phyloP scores from a whole-genome alignment of 306 rosid species.

The Begonia peltatifolia region DNA sequence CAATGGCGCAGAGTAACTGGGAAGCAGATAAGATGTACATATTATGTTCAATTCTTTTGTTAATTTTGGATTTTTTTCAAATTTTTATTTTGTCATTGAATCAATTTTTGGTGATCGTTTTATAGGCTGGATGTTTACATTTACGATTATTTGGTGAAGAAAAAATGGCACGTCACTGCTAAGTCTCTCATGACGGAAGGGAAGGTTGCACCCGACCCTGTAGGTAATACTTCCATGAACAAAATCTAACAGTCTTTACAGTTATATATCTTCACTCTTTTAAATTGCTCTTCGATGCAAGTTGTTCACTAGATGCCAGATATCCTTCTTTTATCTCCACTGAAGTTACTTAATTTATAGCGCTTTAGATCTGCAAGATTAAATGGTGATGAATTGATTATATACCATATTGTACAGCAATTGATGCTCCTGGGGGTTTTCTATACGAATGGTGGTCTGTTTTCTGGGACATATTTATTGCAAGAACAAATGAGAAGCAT shows the following conservation, averaged over 20 bases:
- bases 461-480: conserved; percentile 88
- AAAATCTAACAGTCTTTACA: neutral
- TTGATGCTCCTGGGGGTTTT: conserved; percentile 97
- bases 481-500: conserved; percentile 88
- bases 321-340: neutral
- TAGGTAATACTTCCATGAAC: conserved; percentile 39
- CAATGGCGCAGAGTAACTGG: conserved; percentile 92
- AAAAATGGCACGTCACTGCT: conserved; percentile 79
- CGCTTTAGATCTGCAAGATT: neutral
- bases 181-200: conserved; percentile 93
- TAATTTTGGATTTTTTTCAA: neutral
- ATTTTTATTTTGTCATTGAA: conserved; percentile 1
- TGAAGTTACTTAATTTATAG: neutral
- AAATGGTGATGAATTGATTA: conserved; percentile 1
- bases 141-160: conserved; percentile 87
- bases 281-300: neutral
- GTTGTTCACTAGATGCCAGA: too few species aligned
- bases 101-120: conserved; percentile 1
- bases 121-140: conserved; percentile 93
- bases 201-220: conserved; percentile 90
- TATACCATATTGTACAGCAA: conserved; percentile 44
- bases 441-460: conserved; percentile 99
- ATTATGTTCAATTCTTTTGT: conserved; percentile 1
- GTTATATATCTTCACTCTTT: neutral
- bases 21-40: conserved; percentile 94